phyloP scores from a whole-genome alignment of 306 rosid species.

The Begonia peltatifolia region DNA sequence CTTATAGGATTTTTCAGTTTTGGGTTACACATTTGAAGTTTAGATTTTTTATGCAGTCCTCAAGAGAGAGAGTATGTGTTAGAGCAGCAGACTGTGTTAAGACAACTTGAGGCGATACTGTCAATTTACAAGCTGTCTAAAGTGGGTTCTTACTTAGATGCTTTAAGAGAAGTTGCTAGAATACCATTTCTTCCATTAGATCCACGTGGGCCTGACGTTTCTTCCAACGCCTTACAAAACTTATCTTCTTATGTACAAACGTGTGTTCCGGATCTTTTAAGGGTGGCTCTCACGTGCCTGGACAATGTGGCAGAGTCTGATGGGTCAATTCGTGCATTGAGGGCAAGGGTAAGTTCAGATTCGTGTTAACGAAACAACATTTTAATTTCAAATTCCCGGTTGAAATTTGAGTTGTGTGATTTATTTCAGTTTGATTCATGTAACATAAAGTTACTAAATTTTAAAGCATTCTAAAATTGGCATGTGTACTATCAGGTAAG shows the following conservation, averaged over 20 bases:
- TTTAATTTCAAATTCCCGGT: neutral
- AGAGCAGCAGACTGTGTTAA: slow-evolving; percentile 75
- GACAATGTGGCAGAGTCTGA: slow-evolving; percentile 78
- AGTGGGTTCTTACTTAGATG: slow-evolving; percentile 58
- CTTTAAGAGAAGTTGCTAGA: slow-evolving; percentile 83
- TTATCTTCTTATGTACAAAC: slow-evolving; percentile 87
- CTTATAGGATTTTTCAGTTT: too few species aligned
- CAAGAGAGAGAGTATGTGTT: slow-evolving; percentile 77
- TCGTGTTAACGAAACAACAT: neutral
- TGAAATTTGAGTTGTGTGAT: too few species aligned
- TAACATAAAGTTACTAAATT: too few species aligned
- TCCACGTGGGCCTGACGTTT: slow-evolving; percentile 66
- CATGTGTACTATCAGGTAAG: too few species aligned
- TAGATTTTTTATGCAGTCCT: slow-evolving; percentile 38
- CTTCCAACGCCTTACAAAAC: slow-evolving; percentile 50
- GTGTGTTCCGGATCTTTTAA: slow-evolving; percentile 80
- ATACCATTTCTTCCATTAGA: slow-evolving; percentile 87
- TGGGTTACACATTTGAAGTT: neutral
- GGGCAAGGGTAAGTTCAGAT: slow-evolving; percentile 55
- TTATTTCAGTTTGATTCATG: too few species aligned
- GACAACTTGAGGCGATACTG: slow-evolving; percentile 85
- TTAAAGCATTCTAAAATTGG: too few species aligned
- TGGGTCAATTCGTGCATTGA: slow-evolving; percentile 85
- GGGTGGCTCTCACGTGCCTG: slow-evolving; percentile 77
- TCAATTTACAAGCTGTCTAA: slow-evolving; percentile 80